Percentiles rank a stretch among this genome's conserved stretches.
Conservation (phyloP, 148 eudicot species). For the Vaccinium darrowii region DNA sequence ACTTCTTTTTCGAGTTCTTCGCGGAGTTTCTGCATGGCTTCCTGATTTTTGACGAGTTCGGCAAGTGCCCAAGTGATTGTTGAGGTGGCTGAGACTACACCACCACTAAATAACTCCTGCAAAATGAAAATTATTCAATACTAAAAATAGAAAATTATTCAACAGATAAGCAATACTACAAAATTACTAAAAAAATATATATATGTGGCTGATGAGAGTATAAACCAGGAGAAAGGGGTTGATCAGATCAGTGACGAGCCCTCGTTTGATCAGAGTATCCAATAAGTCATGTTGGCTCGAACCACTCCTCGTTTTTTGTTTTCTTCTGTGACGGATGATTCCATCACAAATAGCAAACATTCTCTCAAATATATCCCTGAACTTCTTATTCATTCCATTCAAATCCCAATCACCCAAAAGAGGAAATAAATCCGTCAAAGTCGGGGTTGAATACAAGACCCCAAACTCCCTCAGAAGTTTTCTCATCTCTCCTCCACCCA, state of each 20-base stretch:
- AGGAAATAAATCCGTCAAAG: slow-evolving; percentile 14
- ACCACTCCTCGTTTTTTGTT: background rate
- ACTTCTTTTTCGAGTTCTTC: slow-evolving; percentile 10
- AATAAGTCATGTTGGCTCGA: background rate
- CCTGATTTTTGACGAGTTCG: slow-evolving; percentile 18
- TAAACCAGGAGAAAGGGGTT: background rate
- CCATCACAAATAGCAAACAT: slow-evolving; percentile 4
- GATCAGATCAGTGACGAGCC: slow-evolving; percentile 1
- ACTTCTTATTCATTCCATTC: background rate
- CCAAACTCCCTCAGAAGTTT: background rate
- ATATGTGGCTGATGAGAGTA: background rate
- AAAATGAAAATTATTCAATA: background rate
- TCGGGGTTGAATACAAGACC: background rate
- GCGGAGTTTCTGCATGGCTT: slow-evolving; percentile 21
- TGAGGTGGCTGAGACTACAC: slow-evolving; percentile 13
- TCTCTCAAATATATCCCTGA: background rate
- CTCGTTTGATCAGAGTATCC: slow-evolving; percentile 11
- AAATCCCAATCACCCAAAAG: background rate
- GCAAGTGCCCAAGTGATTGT: slow-evolving; percentile 25
- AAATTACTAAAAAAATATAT: no score
- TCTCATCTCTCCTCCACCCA: background rate
- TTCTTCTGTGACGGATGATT: background rate
- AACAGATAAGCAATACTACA: background rate
- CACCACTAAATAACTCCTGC: slow-evolving; percentile 30
- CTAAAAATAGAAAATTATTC: no score